Evolutionary conservation across 495 filamentous ascomycete genomes (phyloP).

Genomic region (Pseudoneurospora amorphoporcata): DNA sequence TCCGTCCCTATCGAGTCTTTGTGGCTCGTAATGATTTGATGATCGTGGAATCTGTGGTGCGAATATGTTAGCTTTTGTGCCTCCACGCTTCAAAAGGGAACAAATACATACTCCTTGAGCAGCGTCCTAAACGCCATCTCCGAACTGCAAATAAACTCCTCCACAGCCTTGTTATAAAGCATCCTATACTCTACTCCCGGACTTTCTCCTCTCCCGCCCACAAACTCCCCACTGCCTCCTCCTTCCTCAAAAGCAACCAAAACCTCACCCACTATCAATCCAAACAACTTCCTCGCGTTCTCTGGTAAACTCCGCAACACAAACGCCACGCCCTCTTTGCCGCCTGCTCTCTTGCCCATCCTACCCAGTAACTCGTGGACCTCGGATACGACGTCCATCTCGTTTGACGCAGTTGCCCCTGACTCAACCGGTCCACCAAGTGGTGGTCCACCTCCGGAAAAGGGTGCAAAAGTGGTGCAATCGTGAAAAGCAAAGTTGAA

Average conservation of each 20-base stretch:
- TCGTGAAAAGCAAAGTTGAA: constrained; percentile 89
- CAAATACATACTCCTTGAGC: constrained; percentile 67
- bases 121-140: constrained; percentile 92
- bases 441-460: constrained; percentile 9
- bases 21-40: constrained; percentile 85
- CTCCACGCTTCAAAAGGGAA: background rate
- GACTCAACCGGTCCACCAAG: too few relatives aligned
- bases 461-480: constrained; percentile 77
- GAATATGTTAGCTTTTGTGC: constrained; percentile 13
- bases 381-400: constrained; percentile 73
- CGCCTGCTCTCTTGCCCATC: constrained; percentile 70
- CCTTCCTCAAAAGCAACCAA: constrained; percentile 57
- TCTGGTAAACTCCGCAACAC: constrained; percentile 83
- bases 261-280: constrained; percentile 73
- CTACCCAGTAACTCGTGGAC: constrained; percentile 79
- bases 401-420: constrained; percentile 28
- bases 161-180: constrained; percentile 87
- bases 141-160: constrained; percentile 92
- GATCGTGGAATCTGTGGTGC: constrained; percentile 68
- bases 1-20: constrained; percentile 81
- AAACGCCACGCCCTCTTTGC: constrained; percentile 85
- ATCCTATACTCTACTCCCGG: constrained; percentile 77
- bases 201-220: constrained; percentile 24
- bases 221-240: constrained; percentile 14
- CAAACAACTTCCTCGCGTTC: constrained; percentile 80